Base-by-base conservation (phyloP, 208 protist species). In the Phytomonas serpens region DNA sequence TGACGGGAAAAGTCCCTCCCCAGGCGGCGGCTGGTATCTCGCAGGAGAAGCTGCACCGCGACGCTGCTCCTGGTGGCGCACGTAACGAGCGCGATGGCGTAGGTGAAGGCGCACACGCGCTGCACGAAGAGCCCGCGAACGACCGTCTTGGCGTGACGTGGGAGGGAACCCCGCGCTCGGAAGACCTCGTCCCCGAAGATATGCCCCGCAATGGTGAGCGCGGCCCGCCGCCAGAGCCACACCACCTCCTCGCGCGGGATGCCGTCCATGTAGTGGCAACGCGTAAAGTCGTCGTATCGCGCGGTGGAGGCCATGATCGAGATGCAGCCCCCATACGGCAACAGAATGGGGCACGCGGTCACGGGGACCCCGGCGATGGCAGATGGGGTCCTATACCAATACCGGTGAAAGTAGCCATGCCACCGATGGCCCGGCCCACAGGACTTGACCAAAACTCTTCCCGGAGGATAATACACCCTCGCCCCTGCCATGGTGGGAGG, bases 1-100 rank as follows among this genome's bases (percentile, higher is more conserved):
- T 33, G 14, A n/a, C 61, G 51, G 19, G 67, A n/a, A 31, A 82
- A 40, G 27, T 34, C 70, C 6, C 74, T 13, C 2, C 67, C 29
- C 6, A 77, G 69, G 34, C 66, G n/a, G 11, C 29, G 30, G 4
- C 23, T 34, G 42, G 88, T 80, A 36, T 69, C 69, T 29, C 36
- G 33, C 33, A 89, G 51, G 7, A 83, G 64, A 4, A 14, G 13
- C 13, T 47, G 47, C 30, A 83, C 16, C 27, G 65, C 52, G 32
- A 42, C 5, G 76, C 74, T 67, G n/a, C 67, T 61, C 10, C 31
- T 42, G 1, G 38, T 57, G 36, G 77, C 69, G 33, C 71, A 32
- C 13, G 85, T 87, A 42, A 93, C 77, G 47, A 92, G 64, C 23
- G 80, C 83, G 19, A 92, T 37, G 4, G 76, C 75, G 64, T 79